Evolutionary conservation across 176 grass and related monocot species (phyloP).

Genomic region (Oryza glaberrima): DNA sequence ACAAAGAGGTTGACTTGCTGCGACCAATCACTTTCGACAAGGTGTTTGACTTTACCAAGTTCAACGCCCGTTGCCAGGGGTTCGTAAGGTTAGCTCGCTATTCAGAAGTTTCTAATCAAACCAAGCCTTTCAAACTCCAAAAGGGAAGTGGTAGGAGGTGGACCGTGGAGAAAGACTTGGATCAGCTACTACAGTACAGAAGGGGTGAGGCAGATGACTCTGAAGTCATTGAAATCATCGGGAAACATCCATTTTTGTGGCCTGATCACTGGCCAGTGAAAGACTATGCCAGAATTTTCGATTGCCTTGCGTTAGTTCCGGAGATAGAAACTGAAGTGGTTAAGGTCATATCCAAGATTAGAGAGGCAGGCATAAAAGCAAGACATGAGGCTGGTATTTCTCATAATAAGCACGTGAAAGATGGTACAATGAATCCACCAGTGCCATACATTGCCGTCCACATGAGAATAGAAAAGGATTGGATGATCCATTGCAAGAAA

Average conservation of each 20-base stretch:
- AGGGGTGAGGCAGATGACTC: constrained; percentile 46
- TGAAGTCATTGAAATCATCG: constrained; percentile 76
- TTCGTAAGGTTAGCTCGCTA: constrained; percentile 82
- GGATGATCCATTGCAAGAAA: constrained; percentile 99
- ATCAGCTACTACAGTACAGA: constrained; percentile 70
- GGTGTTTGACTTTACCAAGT: constrained; percentile 87
- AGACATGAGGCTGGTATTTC: constrained; percentile 51
- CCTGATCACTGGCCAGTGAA: constrained; percentile 92
- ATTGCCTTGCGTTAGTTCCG: constrained; percentile 71
- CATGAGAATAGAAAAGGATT: constrained; percentile 99
- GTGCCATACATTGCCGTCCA: constrained; percentile 89
- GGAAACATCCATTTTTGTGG: constrained; percentile 96
- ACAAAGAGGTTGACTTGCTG: constrained; percentile 96
- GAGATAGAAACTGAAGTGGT: constrained; percentile 85
- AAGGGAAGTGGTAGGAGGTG: constrained; percentile 94
- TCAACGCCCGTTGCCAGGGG: constrained; percentile 70
- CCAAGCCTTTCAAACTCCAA: constrained; percentile 58
- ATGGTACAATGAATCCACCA: constrained; percentile 15
- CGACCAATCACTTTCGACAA: constrained; percentile 80
- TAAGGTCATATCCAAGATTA: constrained; percentile 93
- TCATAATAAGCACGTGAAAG: constrained; percentile 43
- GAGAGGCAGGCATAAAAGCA: constrained; percentile 56
- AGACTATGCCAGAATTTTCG: constrained; percentile 83
- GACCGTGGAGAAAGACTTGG: constrained; percentile 87
- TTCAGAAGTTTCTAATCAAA: constrained; percentile 77